Evolutionary conservation across 2,329 filamentous ascomycete species (phyloP).

Genomic region (Phaeoacremonium minimum): DNA sequence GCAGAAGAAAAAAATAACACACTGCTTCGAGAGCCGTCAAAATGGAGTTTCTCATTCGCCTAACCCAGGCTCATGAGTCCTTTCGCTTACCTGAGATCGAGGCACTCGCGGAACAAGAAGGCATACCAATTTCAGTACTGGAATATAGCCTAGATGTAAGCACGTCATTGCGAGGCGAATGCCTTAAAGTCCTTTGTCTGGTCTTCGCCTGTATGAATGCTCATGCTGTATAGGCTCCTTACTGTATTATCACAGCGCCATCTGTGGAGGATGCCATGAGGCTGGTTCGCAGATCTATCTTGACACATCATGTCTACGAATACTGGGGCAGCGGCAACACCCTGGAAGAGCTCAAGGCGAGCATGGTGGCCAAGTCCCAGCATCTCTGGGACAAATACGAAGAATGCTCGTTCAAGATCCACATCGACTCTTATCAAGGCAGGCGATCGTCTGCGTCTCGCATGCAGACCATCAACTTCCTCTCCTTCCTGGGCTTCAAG

Average conservation of each 20-base stretch:
- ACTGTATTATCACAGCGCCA: slow-evolving; percentile 70
- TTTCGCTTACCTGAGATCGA: slow-evolving; percentile 83
- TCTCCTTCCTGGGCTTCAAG: slow-evolving; percentile 71
- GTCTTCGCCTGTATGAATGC: neutral
- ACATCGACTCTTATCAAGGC: slow-evolving; percentile 76
- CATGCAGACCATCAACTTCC: slow-evolving; percentile 74
- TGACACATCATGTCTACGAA: slow-evolving; percentile 80
- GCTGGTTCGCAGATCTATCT: slow-evolving; percentile 72
- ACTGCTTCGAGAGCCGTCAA: too few species aligned
- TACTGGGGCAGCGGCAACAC: slow-evolving; percentile 74
- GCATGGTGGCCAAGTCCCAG: slow-evolving; percentile 54
- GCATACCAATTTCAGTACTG: slow-evolving; percentile 66
- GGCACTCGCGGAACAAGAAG: slow-evolving; percentile 68
- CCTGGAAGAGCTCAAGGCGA: slow-evolving; percentile 64
- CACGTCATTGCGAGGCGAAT: too few species aligned
- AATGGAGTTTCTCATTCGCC: slow-evolving; percentile 82
- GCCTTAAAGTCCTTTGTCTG: neutral
- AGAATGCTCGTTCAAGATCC: slow-evolving; percentile 72
- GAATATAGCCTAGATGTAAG: slow-evolving; percentile 71
- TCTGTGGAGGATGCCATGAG: slow-evolving; percentile 59
- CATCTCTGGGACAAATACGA: slow-evolving; percentile 65
- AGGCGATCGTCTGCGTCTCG: slow-evolving; percentile 62
- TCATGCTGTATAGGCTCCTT: slow-evolving; percentile 63
- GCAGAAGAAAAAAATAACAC: too few species aligned
- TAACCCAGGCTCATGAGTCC: slow-evolving; percentile 85